Percentiles rank a stretch among this genome's conserved stretches.
These are phyloP conservation scores for Candida orba DNA, from an alignment of 805 yeast genomes.

Conservation along the genomic window DNA sequence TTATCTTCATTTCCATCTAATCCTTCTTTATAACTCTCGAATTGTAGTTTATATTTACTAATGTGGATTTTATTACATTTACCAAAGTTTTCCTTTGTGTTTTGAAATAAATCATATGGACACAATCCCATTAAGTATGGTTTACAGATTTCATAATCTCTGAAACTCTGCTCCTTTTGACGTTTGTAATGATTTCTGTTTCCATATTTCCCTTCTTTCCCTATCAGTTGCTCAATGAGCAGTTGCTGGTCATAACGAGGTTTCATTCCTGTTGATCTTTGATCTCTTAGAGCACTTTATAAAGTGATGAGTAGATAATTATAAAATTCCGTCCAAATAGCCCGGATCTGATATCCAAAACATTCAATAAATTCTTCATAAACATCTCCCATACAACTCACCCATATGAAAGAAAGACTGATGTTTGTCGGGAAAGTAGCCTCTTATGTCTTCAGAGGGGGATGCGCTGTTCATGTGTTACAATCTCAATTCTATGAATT, in stretches of 20 bases:
- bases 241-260: constrained; percentile 70
- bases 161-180: constrained; percentile 37
- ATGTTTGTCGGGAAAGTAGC: constrained; percentile 18
- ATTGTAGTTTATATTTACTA: constrained; percentile 66
- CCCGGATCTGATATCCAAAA: too few relatives aligned
- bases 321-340: not conserved
- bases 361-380: not conserved
- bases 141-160: constrained; percentile 64
- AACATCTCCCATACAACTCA: not conserved
- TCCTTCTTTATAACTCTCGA: constrained; percentile 33
- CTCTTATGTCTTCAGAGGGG: constrained; percentile 35
- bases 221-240: constrained; percentile 77
- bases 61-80: constrained; percentile 70
- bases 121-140: constrained; percentile 80
- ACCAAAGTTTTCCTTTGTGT: constrained; percentile 80
- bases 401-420: constrained; percentile 10
- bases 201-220: constrained; percentile 34
- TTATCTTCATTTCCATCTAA: constrained; percentile 23
- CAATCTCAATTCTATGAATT: constrained; percentile 65
- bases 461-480: constrained; percentile 59
- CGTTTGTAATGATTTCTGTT: constrained; percentile 26
- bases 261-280: constrained; percentile 1
- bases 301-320: too few relatives aligned
- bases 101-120: constrained; percentile 74
- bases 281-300: too few relatives aligned